Evolutionary conservation across 495 filamentous ascomycete genomes (phyloP).

Genomic region (Hypoxylon trugodes): DNA sequence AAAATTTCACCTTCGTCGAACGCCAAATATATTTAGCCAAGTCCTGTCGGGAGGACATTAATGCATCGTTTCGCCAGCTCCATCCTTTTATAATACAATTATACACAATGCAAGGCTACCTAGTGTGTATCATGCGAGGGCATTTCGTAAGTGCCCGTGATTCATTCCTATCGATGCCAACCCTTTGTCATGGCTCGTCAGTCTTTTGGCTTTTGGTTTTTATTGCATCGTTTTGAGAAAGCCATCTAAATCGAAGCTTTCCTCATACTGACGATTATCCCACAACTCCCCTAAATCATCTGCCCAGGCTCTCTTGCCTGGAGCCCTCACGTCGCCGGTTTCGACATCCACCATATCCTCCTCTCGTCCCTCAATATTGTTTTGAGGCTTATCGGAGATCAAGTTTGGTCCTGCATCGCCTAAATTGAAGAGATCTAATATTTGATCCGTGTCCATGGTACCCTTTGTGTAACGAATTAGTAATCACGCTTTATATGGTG

Average conservation of each 20-base stretch:
- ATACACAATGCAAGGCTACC: constrained; percentile 28
- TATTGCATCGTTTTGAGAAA: constrained; percentile 89
- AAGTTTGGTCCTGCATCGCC: constrained; percentile 76
- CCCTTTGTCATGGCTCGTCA: constrained; percentile 9
- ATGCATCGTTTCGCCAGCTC: constrained; percentile 7
- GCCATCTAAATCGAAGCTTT: constrained; percentile 92
- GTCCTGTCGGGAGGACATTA: not conserved
- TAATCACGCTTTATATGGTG: not conserved
- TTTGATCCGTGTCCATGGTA: constrained; percentile 97
- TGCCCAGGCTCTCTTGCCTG: constrained; percentile 94
- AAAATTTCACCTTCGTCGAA: too few relatives aligned
- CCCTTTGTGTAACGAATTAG: constrained; percentile 38
- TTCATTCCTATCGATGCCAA: not conserved
- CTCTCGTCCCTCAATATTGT: constrained; percentile 70
- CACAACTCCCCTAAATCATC: constrained; percentile 95
- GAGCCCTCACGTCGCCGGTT: constrained; percentile 89
- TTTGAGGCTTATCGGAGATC: constrained; percentile 62
- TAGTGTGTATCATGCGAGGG: not conserved
- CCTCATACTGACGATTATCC: constrained; percentile 96
- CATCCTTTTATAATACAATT: constrained; percentile 27
- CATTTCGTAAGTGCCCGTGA: not conserved
- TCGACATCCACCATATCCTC: constrained; percentile 95
- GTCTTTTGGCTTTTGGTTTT: constrained; percentile 7
- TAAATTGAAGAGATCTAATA: constrained; percentile 94
- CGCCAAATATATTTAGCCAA: constrained; percentile 26